These are phyloP conservation scores for Chalara sp. DNA, from an alignment of 2,329 filamentous ascomycete genomes.

Conservation along the genomic window DNA sequence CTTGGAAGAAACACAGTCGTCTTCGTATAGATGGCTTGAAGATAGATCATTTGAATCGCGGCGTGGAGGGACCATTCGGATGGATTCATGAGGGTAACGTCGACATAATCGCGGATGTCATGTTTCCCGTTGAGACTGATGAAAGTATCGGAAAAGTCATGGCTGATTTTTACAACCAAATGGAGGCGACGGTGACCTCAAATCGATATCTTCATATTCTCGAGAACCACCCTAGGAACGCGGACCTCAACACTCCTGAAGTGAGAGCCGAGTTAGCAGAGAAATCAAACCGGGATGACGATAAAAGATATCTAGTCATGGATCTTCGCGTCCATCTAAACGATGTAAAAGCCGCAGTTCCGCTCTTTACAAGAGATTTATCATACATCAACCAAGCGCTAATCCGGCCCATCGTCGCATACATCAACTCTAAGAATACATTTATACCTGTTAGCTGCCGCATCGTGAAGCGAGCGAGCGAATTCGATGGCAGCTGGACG, in stretches of 20 bases:
- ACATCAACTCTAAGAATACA: constrained; percentile 91
- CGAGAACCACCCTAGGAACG: constrained; percentile 36
- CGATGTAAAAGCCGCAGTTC: constrained; percentile 86
- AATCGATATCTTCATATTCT: constrained; percentile 60
- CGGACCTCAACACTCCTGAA: constrained; percentile 22
- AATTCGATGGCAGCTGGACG: constrained; percentile 96
- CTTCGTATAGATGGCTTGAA: constrained; percentile 88
- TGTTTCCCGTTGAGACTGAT: constrained; percentile 83
- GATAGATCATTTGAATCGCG: constrained; percentile 92
- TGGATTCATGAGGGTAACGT: constrained; percentile 98
- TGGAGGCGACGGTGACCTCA: constrained; percentile 85
- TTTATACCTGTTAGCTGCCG: constrained; percentile 95
- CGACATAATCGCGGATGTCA: constrained; percentile 91
- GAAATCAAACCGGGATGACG: constrained; percentile 36
- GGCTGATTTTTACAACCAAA: constrained; percentile 92
- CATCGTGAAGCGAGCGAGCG: constrained; percentile 79
- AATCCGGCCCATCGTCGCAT: constrained; percentile 91
- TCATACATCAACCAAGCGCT: constrained; percentile 96
- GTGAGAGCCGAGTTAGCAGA: constrained; percentile 17
- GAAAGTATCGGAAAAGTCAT: constrained; percentile 90
- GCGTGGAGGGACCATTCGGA: constrained; percentile 87
- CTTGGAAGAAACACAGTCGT: constrained; percentile 94
- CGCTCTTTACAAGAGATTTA: constrained; percentile 83
- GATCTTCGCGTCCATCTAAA: constrained; percentile 94
- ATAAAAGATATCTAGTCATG: constrained; percentile 81